phyloP scores from a whole-genome alignment of 2,329 filamentous ascomycete genomes.

The Talaromyces sp. region DNA sequence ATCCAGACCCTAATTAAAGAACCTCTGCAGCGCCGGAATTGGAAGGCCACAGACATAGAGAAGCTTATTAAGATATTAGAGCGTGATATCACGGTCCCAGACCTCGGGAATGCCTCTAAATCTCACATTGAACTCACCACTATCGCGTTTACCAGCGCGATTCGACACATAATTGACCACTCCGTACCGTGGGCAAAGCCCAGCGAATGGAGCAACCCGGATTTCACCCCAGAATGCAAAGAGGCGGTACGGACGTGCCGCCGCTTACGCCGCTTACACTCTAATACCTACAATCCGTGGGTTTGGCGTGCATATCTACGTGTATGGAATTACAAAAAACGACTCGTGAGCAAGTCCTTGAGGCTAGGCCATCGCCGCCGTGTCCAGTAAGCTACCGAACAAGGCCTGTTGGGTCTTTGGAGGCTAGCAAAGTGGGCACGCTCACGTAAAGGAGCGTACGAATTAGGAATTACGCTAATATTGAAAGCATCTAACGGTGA shows the following conservation, averaged over 20 bases:
- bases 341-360: slow-evolving; percentile 18
- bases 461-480: neutral
- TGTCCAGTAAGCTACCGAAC: slow-evolving; percentile 24
- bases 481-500: neutral
- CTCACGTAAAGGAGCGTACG: neutral
- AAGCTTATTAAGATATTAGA: neutral
- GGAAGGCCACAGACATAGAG: neutral
- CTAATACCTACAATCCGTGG: neutral
- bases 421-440: slow-evolving; percentile 27
- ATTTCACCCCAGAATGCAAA: neutral
- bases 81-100: neutral
- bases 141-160: neutral
- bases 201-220: neutral
- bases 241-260: neutral
- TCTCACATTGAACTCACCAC: neutral
- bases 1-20: slow-evolving; percentile 16
- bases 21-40: neutral
- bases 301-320: slow-evolving; percentile 6
- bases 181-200: neutral
- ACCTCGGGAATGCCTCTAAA: neutral
- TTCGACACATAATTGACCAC: neutral
- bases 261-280: neutral
- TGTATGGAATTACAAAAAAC: slow-evolving; percentile 19
- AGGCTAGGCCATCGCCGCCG: slow-evolving; percentile 21
- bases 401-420: slow-evolving; percentile 22